A percentile compares a stretch with the other conserved stretches of the same genome.
Evolutionary conservation across 139 green algal species (phyloP).

Genomic region (Chlorella sp.): DNA sequence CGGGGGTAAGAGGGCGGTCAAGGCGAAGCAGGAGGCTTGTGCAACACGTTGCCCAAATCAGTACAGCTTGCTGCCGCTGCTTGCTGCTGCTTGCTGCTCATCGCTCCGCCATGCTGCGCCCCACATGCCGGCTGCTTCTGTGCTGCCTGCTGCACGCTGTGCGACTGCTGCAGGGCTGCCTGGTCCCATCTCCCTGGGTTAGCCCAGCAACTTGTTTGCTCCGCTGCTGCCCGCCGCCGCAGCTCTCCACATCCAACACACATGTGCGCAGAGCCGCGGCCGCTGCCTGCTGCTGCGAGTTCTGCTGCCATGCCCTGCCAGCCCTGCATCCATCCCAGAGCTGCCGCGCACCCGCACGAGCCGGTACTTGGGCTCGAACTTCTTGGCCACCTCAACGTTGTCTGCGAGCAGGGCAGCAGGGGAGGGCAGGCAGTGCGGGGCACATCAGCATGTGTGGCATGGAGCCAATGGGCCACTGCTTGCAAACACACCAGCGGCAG

Average conservation of each 20-base stretch:
- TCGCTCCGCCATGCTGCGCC: no score
- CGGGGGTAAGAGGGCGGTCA: neutral
- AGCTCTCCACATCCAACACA: neutral
- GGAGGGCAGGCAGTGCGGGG: no score
- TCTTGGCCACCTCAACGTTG: constrained; percentile 92
- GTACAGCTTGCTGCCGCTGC: neutral
- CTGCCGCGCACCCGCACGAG: constrained; percentile 79
- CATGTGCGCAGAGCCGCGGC: no score
- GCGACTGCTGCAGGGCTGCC: no score
- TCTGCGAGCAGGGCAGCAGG: constrained; percentile 62
- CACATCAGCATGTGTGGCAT: no score
- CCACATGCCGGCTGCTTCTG: neutral
- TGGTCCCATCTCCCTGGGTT: no score
- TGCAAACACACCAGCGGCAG: no score
- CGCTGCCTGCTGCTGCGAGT: neutral
- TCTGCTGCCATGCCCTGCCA: no score
- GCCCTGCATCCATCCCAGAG: neutral
- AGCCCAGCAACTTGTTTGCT: no score
- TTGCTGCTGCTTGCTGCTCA: neutral
- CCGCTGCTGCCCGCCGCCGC: no score
- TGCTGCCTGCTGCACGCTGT: no score
- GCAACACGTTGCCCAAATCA: neutral
- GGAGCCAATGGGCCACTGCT: no score
- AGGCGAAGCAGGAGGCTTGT: neutral
- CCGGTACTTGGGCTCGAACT: constrained; percentile 99